phyloP scores from a whole-genome alignment of 1,139 yeast species.

The Hyphopichia wangnamkhiaoensis region DNA sequence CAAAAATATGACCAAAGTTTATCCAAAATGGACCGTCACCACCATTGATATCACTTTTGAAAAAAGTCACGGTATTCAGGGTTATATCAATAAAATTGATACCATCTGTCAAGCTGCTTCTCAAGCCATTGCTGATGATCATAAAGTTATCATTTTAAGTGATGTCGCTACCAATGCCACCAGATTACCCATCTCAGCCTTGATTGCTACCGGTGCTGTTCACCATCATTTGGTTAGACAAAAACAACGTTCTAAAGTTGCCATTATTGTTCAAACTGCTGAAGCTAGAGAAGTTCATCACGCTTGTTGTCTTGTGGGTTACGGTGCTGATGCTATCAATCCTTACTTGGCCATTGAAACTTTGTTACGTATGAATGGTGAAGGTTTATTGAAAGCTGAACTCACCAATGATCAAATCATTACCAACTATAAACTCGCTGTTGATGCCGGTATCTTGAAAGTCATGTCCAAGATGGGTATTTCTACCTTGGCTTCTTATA shows the following conservation, averaged over 20 bases:
- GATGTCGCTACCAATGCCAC: conserved; percentile 64
- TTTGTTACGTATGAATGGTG: conserved; percentile 77
- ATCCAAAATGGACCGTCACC: conserved; percentile 84
- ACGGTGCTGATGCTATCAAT: conserved; percentile 95
- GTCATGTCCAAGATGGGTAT: conserved; percentile 99
- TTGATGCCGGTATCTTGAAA: conserved; percentile 89
- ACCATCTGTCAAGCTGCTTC: conserved; percentile 87
- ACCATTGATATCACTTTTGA: conserved; percentile 88
- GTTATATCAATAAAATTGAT: conserved; percentile 83
- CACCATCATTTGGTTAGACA: conserved; percentile 96
- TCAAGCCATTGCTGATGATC: conserved; percentile 73
- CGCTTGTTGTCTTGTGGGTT: conserved; percentile 89
- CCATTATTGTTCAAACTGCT: conserved; percentile 86
- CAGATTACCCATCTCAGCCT: conserved; percentile 81
- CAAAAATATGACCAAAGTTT: conserved; percentile 66
- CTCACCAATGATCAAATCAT: conserved; percentile 62
- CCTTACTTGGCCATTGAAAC: conserved; percentile 95
- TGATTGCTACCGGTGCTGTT: conserved; percentile 94
- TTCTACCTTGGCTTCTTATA: conserved; percentile 93
- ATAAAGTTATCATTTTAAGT: conserved; percentile 73
- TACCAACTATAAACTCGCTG: conserved; percentile 75
- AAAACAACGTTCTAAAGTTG: conserved; percentile 95
- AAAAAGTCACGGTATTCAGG: conserved; percentile 78
- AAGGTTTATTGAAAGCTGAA: conserved; percentile 67
- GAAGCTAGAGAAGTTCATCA: conserved; percentile 98